Evolutionary conservation across 768 basidiomycete species (phyloP).

Genomic region (Russula virescens): DNA sequence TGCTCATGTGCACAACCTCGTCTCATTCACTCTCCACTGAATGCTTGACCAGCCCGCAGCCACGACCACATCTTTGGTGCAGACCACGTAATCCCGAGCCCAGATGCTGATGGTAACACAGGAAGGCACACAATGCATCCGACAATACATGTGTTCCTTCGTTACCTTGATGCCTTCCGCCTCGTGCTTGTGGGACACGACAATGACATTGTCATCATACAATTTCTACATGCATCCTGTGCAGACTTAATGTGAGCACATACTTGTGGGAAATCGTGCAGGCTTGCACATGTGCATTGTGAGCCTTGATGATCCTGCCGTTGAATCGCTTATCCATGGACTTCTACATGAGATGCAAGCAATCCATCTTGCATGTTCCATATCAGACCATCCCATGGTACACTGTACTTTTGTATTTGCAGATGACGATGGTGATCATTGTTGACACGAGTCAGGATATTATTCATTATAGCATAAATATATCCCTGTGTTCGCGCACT

Average conservation of each 20-base stretch:
- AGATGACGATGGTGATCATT: too few species aligned
- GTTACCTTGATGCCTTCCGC: slow-evolving; percentile 56
- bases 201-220: slow-evolving; percentile 45
- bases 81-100: slow-evolving; percentile 57
- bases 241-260: slow-evolving; percentile 54
- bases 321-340: slow-evolving; percentile 34
- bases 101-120: too few species aligned
- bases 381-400: slow-evolving; percentile 48
- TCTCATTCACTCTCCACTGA: slow-evolving; percentile 60
- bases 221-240: slow-evolving; percentile 48
- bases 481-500: slow-evolving; percentile 41
- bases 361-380: slow-evolving; percentile 45
- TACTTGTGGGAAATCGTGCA: slow-evolving; percentile 62
- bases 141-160: slow-evolving; percentile 49
- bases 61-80: slow-evolving; percentile 53
- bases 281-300: slow-evolving; percentile 50
- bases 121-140: neutral
- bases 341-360: slow-evolving; percentile 42
- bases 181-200: slow-evolving; percentile 62
- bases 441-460: neutral
- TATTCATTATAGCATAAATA: slow-evolving; percentile 43
- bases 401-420: slow-evolving; percentile 19
- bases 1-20: slow-evolving; percentile 53
- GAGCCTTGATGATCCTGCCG: slow-evolving; percentile 38
- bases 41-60: slow-evolving; percentile 54